Conservation (phyloP, 1,284 basidiomycete species). For the Naganishia sp. region DNA sequence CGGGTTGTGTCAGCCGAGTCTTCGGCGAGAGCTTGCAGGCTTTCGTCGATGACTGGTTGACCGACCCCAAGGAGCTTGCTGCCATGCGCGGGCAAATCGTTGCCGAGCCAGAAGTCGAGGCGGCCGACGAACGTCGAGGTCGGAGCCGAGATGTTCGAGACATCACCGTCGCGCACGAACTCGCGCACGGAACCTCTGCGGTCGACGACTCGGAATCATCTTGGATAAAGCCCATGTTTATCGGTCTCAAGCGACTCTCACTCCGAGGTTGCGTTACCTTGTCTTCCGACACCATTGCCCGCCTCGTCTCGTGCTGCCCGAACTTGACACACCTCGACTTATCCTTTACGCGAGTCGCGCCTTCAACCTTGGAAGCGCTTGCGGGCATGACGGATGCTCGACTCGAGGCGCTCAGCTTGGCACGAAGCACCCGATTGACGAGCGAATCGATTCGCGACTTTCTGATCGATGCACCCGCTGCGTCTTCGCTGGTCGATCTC, state of each 20-base stretch:
- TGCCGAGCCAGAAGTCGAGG: constrained; percentile 28
- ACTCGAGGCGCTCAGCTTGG: constrained; percentile 79
- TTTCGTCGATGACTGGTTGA: constrained; percentile 74
- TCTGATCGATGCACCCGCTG: constrained; percentile 68
- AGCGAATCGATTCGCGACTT: constrained; percentile 76
- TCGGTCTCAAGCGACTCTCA: constrained; percentile 77
- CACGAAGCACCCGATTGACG: constrained; percentile 80
- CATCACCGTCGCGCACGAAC: constrained; percentile 54
- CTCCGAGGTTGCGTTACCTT: constrained; percentile 80
- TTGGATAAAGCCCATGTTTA: constrained; percentile 61
- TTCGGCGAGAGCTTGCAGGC: constrained; percentile 81
- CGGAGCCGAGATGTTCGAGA: constrained; percentile 36
- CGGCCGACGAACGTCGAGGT: constrained; percentile 41
- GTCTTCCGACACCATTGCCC: constrained; percentile 68
- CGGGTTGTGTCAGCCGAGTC: constrained; percentile 86
- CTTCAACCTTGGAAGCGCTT: constrained; percentile 54
- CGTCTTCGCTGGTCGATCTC: constrained; percentile 67
- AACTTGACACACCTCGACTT: constrained; percentile 56
- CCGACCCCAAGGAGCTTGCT: constrained; percentile 16
- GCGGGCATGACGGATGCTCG: constrained; percentile 65
- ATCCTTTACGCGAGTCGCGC: constrained; percentile 67
- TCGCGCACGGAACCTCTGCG: constrained; percentile 13
- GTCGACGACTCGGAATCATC: constrained; percentile 2
- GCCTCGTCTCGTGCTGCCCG: constrained; percentile 63
- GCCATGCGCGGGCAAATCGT: neutral